phyloP scores from a whole-genome alignment of 2,329 filamentous ascomycete species.

The Atkinsonella texensis region DNA sequence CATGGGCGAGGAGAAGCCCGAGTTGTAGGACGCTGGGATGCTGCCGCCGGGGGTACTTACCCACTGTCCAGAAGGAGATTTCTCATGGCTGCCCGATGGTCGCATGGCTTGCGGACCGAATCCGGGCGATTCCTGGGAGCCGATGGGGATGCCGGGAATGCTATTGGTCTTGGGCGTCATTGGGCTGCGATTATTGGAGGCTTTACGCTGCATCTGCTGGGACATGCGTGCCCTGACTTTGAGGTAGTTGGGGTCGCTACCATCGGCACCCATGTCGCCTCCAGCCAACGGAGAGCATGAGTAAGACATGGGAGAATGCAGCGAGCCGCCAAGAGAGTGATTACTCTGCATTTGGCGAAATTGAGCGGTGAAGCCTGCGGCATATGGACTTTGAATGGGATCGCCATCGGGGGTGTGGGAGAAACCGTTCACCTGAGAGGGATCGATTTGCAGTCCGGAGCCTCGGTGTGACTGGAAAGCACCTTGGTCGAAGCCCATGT shows the following conservation, averaged over 20 bases:
- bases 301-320: conserved; percentile 29
- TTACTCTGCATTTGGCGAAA: conserved; percentile 58
- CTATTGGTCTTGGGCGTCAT: conserved; percentile 80
- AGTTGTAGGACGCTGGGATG: conserved; percentile 75
- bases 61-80: conserved; percentile 81
- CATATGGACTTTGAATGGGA: conserved; percentile 83
- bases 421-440: conserved; percentile 63
- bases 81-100: conserved; percentile 58
- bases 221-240: conserved; percentile 50
- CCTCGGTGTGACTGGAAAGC: conserved; percentile 45
- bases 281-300: conserved; percentile 28
- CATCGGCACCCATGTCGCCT: conserved; percentile 37
- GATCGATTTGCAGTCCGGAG: conserved; percentile 48
- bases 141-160: conserved; percentile 59
- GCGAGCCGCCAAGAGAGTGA: conserved; percentile 41
- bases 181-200: conserved; percentile 63
- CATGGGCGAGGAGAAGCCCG: conserved; percentile 76
- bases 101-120: conserved; percentile 72
- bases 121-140: conserved; percentile 52
- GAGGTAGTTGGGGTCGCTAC: conserved; percentile 42
- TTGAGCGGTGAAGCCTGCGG: conserved; percentile 67
- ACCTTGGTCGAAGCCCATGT: conserved; percentile 44
- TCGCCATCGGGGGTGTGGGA: conserved; percentile 87
- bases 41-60: conserved; percentile 70
- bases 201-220: conserved; percentile 57